Evolutionary conservation across 306 rosid species (phyloP).

Genomic region (Cicer arietinum): DNA sequence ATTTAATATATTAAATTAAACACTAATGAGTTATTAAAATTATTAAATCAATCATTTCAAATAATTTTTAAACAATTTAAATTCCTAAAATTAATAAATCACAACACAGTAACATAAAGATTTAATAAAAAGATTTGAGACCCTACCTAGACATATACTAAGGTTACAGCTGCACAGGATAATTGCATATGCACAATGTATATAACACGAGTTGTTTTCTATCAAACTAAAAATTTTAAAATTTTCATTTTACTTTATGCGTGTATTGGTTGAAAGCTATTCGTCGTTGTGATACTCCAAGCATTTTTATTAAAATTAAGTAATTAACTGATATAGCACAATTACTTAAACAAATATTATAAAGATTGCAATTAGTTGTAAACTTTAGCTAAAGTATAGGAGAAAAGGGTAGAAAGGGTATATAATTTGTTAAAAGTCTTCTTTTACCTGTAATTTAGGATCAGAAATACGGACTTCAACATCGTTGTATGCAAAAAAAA

Average conservation of each 20-base stretch:
- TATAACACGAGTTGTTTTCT: too few species aligned
- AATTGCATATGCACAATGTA: too few species aligned
- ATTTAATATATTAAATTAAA: too few species aligned
- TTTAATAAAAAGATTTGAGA: too few species aligned
- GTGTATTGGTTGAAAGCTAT: neutral
- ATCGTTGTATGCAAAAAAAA: neutral
- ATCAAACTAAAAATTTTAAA: neutral
- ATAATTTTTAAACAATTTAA: too few species aligned
- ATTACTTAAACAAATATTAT: neutral
- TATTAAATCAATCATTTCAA: too few species aligned
- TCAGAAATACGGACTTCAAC: slow-evolving; percentile 38
- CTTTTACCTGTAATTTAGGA: slow-evolving; percentile 50
- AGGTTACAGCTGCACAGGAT: too few species aligned
- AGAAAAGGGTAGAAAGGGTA: slow-evolving; percentile 42
- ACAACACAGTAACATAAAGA: too few species aligned
- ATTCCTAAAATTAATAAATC: too few species aligned
- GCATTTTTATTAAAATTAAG: neutral
- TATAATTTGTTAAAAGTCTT: slow-evolving; percentile 42
- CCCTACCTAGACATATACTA: too few species aligned
- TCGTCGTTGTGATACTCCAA: neutral
- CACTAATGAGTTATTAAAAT: too few species aligned
- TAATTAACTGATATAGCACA: neutral
- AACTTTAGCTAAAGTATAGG: slow-evolving; percentile 37
- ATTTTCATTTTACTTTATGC: neutral
- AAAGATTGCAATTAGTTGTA: slow-evolving; percentile 24